Evolutionary conservation across 257 asterid genomes (phyloP).

Genomic region (Pogostemon cablin): DNA sequence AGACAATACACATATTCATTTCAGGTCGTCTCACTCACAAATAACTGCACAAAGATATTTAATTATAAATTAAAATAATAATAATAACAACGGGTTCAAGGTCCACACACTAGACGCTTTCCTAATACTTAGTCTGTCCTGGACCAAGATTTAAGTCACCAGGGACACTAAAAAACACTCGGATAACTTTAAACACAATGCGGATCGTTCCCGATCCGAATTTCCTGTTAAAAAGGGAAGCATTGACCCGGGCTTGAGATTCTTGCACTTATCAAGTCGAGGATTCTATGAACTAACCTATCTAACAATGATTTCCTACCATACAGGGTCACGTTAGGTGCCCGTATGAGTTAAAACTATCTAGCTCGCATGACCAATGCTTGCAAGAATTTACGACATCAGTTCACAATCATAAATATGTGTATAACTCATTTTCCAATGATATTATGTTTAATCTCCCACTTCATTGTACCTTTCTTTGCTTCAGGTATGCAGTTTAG

Average conservation of each 20-base stretch:
- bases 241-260: slow-evolving; percentile 39
- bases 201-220: slow-evolving; percentile 35
- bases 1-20: slow-evolving; percentile 18
- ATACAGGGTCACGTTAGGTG: slow-evolving; percentile 39
- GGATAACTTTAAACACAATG: slow-evolving; percentile 20
- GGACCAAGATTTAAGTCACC: slow-evolving; percentile 39
- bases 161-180: slow-evolving; percentile 33
- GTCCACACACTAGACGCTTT: slow-evolving; percentile 46
- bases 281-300: slow-evolving; percentile 39
- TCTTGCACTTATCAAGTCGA: slow-evolving; percentile 40
- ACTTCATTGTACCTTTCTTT: slow-evolving; percentile 25
- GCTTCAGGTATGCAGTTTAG: slow-evolving; percentile 23
- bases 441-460: slow-evolving; percentile 30
- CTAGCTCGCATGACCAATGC: slow-evolving; percentile 40
- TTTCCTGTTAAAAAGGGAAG: slow-evolving; percentile 62
- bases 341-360: slow-evolving; percentile 41
- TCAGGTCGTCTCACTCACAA: slow-evolving; percentile 32
- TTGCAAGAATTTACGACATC: slow-evolving; percentile 25
- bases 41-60: slow-evolving; percentile 26
- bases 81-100: slow-evolving; percentile 8
- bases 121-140: slow-evolving; percentile 46
- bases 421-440: slow-evolving; percentile 30
- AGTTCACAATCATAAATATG: slow-evolving; percentile 32
- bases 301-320: slow-evolving; percentile 30
- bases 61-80: too few species aligned